Base-by-base conservation (phyloP, 2,329 filamentous ascomycete genomes). In the Verticillium zaregamsianum region DNA sequence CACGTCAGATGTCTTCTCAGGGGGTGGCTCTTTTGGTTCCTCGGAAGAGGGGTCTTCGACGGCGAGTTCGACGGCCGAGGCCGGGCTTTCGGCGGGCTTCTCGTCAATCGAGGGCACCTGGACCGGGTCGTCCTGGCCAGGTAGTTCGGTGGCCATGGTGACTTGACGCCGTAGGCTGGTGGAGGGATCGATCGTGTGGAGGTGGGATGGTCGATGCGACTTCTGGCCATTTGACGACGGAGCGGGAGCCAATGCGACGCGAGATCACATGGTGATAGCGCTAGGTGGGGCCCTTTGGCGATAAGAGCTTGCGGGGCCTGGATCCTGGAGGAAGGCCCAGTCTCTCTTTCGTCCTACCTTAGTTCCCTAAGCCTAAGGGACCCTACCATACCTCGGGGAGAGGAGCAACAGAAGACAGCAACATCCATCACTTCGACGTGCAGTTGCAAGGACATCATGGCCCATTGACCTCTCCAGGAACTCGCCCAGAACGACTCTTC, bases 1-100 rank as follows among this genome's bases (percentile, higher is more conserved):
- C 59, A 89, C 80, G 65, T 90, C 87, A 67, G 89, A 82, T 23
- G 84, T 77, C 66, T 86, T 89, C 79, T 98, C 93, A 33, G 92
- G 89, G 40, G 93, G 92, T n/a, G 91, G 90, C 58, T 79, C 73
- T 66, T 82, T 83, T 57, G 67, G 70, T 37, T 66, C 60, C 25
- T 66, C 57, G 37, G 64, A 31, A 28, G 60, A 28, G 32, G 59
- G n/a, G 59, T 23, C 52, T 45, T 59, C 45, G n/a, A 60, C 52
- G 31, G 39, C 40, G 35, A 57, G 23, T 8, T 14, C n/a, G 7
- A 17, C 56, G 14, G 20, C 37, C 25, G 56, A n/a, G 17, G 56
- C 3, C 20, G 31, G 17, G 17, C 2, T 32, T 14, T 58, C 56
- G 9, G 14, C 54, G 6, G 54, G 5, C 5, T 8, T 25, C 45